A percentile compares a stretch with the other conserved stretches of the same genome.
These are phyloP conservation scores for Trypanosoma cruzi DNA, from an alignment of 208 protist genomes.

Conservation along the genomic window DNA sequence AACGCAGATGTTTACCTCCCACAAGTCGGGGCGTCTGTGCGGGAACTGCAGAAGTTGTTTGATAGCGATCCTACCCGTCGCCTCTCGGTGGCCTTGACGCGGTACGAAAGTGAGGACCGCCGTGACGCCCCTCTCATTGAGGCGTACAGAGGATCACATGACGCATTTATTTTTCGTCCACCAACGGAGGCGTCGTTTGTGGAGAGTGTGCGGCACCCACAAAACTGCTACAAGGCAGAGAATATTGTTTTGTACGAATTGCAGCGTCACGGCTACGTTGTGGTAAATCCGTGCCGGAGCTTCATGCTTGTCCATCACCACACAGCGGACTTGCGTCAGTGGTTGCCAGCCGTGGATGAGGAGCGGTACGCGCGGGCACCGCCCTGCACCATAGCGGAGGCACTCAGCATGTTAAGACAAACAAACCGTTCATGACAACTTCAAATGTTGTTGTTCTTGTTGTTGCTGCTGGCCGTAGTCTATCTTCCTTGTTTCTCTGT, in stretches of 20 bases:
- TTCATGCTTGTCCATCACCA: conserved; percentile 77
- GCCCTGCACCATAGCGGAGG: conserved; percentile 54
- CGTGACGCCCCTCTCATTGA: conserved; percentile 61
- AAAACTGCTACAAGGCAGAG: conserved; percentile 90
- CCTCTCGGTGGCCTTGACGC: conserved; percentile 70
- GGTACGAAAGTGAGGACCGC: conserved; percentile 68
- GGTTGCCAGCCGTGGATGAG: conserved; percentile 77
- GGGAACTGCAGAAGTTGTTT: conserved; percentile 38
- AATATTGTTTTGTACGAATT: conserved; percentile 89
- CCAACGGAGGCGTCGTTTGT: conserved; percentile 56
- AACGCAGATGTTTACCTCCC: conserved; percentile 87
- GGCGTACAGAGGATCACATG: conserved; percentile 87
- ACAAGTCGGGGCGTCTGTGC: conserved; percentile 32
- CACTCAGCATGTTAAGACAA: conserved; percentile 15
- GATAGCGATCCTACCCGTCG: background rate
- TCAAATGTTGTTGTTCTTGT: conserved; percentile 18
- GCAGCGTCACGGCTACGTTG: conserved; percentile 49
- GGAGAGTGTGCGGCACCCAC: conserved; percentile 48
- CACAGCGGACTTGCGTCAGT: conserved; percentile 79
- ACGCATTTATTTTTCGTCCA: conserved; percentile 77
- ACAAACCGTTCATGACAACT: background rate
- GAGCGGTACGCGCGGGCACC: conserved; percentile 59
- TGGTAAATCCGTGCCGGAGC: conserved; percentile 69
- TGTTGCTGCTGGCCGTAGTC: conserved; percentile 13
- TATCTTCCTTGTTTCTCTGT: conserved; percentile 7